Evolutionary conservation across 208 protist genomes (phyloP).

Genomic region (Crithidia expoeki): DNA sequence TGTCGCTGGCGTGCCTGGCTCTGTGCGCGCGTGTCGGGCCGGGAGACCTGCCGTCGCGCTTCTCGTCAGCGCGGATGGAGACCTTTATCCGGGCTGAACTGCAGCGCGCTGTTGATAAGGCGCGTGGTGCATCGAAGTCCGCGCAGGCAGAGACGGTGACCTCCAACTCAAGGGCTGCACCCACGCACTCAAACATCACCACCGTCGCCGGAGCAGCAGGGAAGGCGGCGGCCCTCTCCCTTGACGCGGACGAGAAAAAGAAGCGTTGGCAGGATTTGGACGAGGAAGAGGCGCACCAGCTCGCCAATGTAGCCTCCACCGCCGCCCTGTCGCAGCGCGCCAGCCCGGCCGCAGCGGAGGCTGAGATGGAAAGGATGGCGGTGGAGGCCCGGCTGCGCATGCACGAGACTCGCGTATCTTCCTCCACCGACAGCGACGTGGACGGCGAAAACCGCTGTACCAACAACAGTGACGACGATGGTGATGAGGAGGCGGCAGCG

Average conservation of each 20-base stretch:
- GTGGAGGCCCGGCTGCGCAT: conserved; percentile 30
- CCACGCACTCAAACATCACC: neutral
- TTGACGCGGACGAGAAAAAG: neutral
- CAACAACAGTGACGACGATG: neutral
- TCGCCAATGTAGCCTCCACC: conserved; percentile 32
- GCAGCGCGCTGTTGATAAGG: conserved; percentile 25
- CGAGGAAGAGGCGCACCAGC: conserved; percentile 28
- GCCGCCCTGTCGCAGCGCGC: conserved; percentile 25
- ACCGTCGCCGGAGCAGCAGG: neutral
- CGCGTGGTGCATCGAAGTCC: conserved; percentile 2
- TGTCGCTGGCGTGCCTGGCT: conserved; percentile 25
- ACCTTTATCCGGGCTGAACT: conserved; percentile 49
- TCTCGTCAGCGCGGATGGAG: conserved; percentile 46
- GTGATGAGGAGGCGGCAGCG: neutral
- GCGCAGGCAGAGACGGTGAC: neutral
- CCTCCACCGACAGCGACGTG: neutral
- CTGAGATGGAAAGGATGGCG: conserved; percentile 21
- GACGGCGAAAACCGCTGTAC: neutral
- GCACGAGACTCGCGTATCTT: conserved; percentile 4
- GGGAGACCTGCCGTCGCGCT: conserved; percentile 39
- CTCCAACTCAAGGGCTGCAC: neutral
- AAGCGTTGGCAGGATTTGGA: conserved; percentile 19
- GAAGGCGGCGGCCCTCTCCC: neutral
- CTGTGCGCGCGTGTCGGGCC: conserved; percentile 26
- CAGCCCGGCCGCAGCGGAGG: conserved; percentile 17